These are phyloP conservation scores for Pythium monospermum DNA, from an alignment of 352 stramenopile genomes.

Conservation along the genomic window DNA sequence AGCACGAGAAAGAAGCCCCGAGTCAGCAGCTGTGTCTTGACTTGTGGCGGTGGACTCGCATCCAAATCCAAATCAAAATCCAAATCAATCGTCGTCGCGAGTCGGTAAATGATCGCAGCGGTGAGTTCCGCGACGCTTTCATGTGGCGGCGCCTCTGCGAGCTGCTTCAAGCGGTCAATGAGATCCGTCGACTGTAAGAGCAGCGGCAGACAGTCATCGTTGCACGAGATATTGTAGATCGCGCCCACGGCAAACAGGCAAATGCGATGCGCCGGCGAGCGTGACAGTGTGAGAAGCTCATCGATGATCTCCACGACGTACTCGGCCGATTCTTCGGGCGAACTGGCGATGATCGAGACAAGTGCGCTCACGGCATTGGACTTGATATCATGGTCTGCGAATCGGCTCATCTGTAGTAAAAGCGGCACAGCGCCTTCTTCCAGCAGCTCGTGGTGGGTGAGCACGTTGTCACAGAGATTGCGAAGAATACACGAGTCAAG, in stretches of 20 bases:
- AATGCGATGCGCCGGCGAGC: conserved; percentile 22
- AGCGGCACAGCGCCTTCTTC: conserved; percentile 45
- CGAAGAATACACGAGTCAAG: conserved; percentile 67
- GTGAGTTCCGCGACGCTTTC: conserved; percentile 44
- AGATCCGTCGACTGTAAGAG: conserved; percentile 32
- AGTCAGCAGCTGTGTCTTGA: conserved; percentile 24
- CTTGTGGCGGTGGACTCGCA: conserved; percentile 7
- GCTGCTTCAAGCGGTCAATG: conserved; percentile 33
- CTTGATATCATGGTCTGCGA: conserved; percentile 44
- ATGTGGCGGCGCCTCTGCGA: conserved; percentile 23
- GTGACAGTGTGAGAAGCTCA: conserved; percentile 45
- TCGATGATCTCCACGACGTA: conserved; percentile 54
- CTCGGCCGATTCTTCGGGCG: conserved; percentile 38
- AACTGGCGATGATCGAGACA: conserved; percentile 60
- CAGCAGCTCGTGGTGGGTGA: conserved; percentile 71
- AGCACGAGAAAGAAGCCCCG: conserved; percentile 46
- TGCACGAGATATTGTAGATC: conserved; percentile 76
- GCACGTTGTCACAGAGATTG: conserved; percentile 65
- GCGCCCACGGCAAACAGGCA: conserved; percentile 54
- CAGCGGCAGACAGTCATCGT: conserved; percentile 50
- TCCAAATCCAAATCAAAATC: not conserved
- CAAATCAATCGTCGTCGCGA: conserved; percentile 24
- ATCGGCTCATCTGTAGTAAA: conserved; percentile 55
- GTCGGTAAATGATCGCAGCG: conserved; percentile 50
- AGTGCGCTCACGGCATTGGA: conserved; percentile 64